A percentile compares a stretch with the other conserved stretches of the same genome.
phyloP scores from a whole-genome alignment of 352 stramenopile genomes.

The Phytopythium delawarense region DNA sequence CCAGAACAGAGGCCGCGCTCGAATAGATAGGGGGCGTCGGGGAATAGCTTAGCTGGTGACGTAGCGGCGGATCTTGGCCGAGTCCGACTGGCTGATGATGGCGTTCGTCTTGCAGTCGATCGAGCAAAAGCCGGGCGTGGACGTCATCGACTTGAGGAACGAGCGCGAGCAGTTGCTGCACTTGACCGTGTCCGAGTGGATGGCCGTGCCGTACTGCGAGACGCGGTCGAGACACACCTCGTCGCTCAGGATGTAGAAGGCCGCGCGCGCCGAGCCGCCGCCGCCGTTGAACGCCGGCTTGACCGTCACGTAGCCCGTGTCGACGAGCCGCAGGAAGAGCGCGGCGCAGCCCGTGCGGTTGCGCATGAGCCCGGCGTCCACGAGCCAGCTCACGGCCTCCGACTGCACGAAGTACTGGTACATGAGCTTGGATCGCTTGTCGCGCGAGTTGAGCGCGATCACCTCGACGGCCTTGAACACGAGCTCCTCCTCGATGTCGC shows the following conservation, averaged over 20 bases:
- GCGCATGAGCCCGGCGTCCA: conserved; percentile 57
- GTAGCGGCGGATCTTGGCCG: conserved; percentile 54
- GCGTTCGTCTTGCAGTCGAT: conserved; percentile 88
- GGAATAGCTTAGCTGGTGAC: conserved; percentile 13
- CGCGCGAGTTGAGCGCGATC: conserved; percentile 52
- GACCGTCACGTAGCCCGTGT: conserved; percentile 64
- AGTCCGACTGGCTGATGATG: conserved; percentile 67
- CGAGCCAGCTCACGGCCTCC: conserved; percentile 79
- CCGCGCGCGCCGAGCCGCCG: conserved; percentile 35
- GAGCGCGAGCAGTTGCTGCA: conserved; percentile 77
- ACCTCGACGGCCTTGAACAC: conserved; percentile 59
- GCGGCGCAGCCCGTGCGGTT: conserved; percentile 46
- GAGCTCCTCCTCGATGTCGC: conserved; percentile 55
- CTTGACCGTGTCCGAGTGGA: conserved; percentile 77
- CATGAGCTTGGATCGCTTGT: conserved; percentile 71
- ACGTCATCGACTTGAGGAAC: conserved; percentile 62
- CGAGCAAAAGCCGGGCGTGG: conserved; percentile 71
- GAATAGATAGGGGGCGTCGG: conserved; percentile 28
- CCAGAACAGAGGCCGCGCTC: neutral
- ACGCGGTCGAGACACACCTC: conserved; percentile 48
- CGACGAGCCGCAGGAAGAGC: conserved; percentile 63
- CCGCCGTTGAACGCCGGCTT: conserved; percentile 42
- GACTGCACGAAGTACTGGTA: conserved; percentile 87
- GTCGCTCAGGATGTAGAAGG: conserved; percentile 73
- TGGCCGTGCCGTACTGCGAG: conserved; percentile 60